A percentile compares a stretch with the other conserved stretches of the same genome.
These are phyloP conservation scores for Elsinoe australis DNA, from an alignment of 2,329 filamentous ascomycete species.

Conservation along the genomic window DNA sequence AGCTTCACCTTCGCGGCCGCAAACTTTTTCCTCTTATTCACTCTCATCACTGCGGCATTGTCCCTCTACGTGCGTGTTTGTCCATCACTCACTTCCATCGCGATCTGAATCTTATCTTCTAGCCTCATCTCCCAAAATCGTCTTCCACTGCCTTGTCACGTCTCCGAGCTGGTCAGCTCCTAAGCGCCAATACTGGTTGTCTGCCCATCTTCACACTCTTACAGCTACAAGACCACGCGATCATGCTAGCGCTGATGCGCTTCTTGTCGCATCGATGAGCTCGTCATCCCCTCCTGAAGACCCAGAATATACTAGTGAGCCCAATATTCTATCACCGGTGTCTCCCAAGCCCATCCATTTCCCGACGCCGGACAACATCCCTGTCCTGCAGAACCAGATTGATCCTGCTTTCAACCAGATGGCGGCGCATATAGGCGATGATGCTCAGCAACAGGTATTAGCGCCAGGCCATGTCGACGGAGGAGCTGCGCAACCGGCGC, in stretches of 20 bases:
- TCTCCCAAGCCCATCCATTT: conserved; percentile 64
- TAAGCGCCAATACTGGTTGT: neutral
- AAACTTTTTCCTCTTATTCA: neutral
- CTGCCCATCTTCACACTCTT: neutral
- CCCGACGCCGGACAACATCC: conserved; percentile 60
- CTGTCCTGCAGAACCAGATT: conserved; percentile 63
- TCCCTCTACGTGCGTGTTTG: too few relatives aligned
- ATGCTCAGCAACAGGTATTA: neutral
- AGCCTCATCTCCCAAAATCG: neutral
- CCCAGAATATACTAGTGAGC: conserved; percentile 56
- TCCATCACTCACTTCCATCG: neutral
- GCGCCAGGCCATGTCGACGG: neutral
- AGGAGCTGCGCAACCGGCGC: neutral
- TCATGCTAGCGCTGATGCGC: conserved; percentile 23
- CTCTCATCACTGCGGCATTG: too few relatives aligned
- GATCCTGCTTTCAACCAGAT: conserved; percentile 64
- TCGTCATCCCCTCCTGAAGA: conserved; percentile 46
- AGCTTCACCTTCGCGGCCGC: conserved; percentile 3
- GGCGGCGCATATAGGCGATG: conserved; percentile 10
- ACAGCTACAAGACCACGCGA: conserved; percentile 1
- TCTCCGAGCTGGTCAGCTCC: neutral
- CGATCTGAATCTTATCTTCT: neutral
- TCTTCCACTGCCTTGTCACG: neutral
- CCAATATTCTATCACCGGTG: conserved; percentile 53
- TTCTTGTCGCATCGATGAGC: conserved; percentile 45